Evolutionary conservation across 2,329 filamentous ascomycete species (phyloP).

Genomic region (Fusarium humuli): DNA sequence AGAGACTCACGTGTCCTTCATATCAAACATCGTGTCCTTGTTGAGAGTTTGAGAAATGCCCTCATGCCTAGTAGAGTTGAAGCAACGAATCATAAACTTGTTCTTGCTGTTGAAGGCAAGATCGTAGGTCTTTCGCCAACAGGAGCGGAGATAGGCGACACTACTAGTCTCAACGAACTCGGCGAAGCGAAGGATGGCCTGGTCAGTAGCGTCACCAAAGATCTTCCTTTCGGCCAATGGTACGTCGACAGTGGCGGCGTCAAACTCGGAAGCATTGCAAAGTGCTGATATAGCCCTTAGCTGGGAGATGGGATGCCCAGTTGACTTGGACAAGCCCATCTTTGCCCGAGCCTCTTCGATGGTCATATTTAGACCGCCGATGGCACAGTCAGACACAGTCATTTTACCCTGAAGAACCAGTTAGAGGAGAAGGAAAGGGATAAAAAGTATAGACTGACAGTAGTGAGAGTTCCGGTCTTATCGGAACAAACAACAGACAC

Average conservation of each 20-base stretch:
- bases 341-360: conserved; percentile 63
- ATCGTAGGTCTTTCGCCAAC: conserved; percentile 75
- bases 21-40: conserved; percentile 6
- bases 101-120: conserved; percentile 85
- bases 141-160: conserved; percentile 68
- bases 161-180: conserved; percentile 62
- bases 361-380: conserved; percentile 63
- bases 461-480: conserved; percentile 78
- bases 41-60: conserved; percentile 58
- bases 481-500: conserved; percentile 82
- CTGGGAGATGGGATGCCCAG: conserved; percentile 61
- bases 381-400: conserved; percentile 75
- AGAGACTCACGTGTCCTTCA: conserved; percentile 9
- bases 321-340: conserved; percentile 42
- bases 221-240: conserved; percentile 72
- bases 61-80: conserved; percentile 46
- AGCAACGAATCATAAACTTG: conserved; percentile 75
- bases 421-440: neutral
- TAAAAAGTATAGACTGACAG: conserved; percentile 14
- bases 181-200: conserved; percentile 78
- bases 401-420: conserved; percentile 69
- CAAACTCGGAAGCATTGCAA: conserved; percentile 82
- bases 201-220: conserved; percentile 81
- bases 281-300: conserved; percentile 72
- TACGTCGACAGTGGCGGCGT: conserved; percentile 69